Evolutionary conservation across 257 asterid genomes (phyloP), one percentile per base, ranked within the genome.

Genomic region (Solanum pennellii): DNA sequence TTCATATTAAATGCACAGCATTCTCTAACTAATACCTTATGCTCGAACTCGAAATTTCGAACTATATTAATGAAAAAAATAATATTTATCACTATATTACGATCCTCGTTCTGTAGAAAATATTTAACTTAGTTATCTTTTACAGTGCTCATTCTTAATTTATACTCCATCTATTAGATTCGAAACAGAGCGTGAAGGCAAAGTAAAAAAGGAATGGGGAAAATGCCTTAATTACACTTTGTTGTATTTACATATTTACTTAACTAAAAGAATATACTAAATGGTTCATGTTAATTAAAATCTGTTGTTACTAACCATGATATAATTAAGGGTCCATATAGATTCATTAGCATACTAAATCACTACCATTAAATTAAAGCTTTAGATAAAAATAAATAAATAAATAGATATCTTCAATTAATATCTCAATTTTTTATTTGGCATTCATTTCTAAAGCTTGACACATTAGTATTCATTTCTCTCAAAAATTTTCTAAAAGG

Each of bases 41-140:
- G 33, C 18, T 65, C 1, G 9, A 12, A 65, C 1, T 2, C 0
- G 0, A 12, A 65, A 12, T 6, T 27, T 29, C 2, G 6, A 27
- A 60, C 2, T 60, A 21, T 27, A 11, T 16, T 27, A 14, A 14
- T 25, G 0, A 12, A 65, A 0, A 11, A 66, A 12, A 33, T 3
- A 3, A 7, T 7, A 69, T 7, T 29, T 31, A 15, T 0, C 16
- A 33, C 21, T 29, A 14, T 0, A 69, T 0, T 9, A 66, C 20
- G 2, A 25, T 12, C 9, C 10, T 62, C 6, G 7, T 11, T 0
- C 11, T 0, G 16, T 10, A 10, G 15, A n/a, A 62, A 62, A 23
- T 2, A 69, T 69, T 69, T 12, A 14, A 31, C 41, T 6, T 18
- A 56, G 0, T 21, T 59, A 20, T 1, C 12, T 21, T 59, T 21